Base-by-base conservation (phyloP, 768 basidiomycete genomes). In the Leucosporidium creatinivorum region DNA sequence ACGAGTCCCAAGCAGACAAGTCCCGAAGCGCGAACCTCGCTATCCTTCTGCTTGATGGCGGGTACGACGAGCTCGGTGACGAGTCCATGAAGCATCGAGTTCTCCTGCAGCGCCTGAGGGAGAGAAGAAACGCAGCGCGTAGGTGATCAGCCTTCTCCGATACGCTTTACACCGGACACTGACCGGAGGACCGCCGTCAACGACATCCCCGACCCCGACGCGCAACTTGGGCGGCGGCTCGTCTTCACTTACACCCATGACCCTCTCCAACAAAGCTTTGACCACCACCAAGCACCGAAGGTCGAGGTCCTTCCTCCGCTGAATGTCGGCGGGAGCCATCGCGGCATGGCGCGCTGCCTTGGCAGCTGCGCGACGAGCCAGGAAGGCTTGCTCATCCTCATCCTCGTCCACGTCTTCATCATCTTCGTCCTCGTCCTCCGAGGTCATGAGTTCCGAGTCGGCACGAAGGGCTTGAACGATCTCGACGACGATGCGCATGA, bases 401-500 rank as follows among this genome's bases (percentile, higher is more conserved):
- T 65, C 70, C 12, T 26, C 55, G 21, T 56, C 57, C 25, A 52
- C 54, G 12, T 59, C 61, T 1, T 47, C 56, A 0, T 59, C 61
- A 63, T 75, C 58, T 69, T 75, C 48, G 26, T 74, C 44, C 72
- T 71, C 63, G 72, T 74, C 49, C 74, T 79, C 68, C 26, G 71
- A 71, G 19, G 69, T 68, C 52, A 70, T 54, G 47, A 65, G 62
- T 21, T 64, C 60, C 17, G 70, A 74, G 39, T 76, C 74, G 47
- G 69, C 67, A 28, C 92, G 82, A 15, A 94, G 80, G 66, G 90
- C 89, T 62, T 89, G 86, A 1, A 96, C 84, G 47, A 89, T 86
- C 75, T 94, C 92, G 48, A 94, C 91, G 1, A 93, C 86, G 30
- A 93, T 83, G 5, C 88, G 85, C 72, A 94, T 90, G 47, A 96